These are phyloP conservation scores for Protea cynaroides DNA, from an alignment of 164 flowering plant genomes.

Conservation along the genomic window DNA sequence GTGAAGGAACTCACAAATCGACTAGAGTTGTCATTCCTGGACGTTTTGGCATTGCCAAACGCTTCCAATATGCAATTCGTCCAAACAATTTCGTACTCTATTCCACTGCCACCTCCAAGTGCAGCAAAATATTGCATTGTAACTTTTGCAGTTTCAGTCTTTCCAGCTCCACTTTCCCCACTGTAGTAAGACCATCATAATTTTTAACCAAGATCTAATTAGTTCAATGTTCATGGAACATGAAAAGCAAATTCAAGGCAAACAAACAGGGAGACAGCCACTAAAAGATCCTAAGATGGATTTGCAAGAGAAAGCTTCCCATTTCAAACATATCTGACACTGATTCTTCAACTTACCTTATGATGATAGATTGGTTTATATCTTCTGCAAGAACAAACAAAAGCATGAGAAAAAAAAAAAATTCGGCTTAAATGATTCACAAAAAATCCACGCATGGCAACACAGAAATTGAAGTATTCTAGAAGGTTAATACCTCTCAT, in stretches of 20 bases:
- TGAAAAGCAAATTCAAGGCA: background rate
- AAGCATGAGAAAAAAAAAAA: background rate
- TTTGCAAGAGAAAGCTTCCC: background rate
- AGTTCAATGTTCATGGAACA: background rate
- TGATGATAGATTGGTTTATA: conserved; percentile 72
- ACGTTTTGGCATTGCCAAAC: conserved; percentile 97
- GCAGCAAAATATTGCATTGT: conserved; percentile 74
- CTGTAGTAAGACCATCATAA: conserved; percentile 26
- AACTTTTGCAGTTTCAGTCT: conserved; percentile 81
- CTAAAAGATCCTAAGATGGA: conserved; percentile 2
- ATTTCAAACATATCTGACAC: background rate
- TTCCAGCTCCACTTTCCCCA: conserved; percentile 96
- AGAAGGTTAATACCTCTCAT: conserved; percentile 52
- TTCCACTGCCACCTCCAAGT: conserved; percentile 59
- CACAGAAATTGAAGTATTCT: background rate
- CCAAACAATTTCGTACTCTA: conserved; percentile 50
- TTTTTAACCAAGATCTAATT: background rate
- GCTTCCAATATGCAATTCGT: conserved; percentile 76
- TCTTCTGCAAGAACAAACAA: conserved; percentile 50
- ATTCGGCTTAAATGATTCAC: background rate
- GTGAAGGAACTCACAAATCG: conserved; percentile 46
- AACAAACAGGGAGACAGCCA: background rate
- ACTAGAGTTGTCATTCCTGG: conserved; percentile 80
- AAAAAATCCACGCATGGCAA: background rate
- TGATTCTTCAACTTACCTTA: conserved; percentile 46